phyloP scores from a whole-genome alignment of 2,329 filamentous ascomycete species.

The Oidium heveae region DNA sequence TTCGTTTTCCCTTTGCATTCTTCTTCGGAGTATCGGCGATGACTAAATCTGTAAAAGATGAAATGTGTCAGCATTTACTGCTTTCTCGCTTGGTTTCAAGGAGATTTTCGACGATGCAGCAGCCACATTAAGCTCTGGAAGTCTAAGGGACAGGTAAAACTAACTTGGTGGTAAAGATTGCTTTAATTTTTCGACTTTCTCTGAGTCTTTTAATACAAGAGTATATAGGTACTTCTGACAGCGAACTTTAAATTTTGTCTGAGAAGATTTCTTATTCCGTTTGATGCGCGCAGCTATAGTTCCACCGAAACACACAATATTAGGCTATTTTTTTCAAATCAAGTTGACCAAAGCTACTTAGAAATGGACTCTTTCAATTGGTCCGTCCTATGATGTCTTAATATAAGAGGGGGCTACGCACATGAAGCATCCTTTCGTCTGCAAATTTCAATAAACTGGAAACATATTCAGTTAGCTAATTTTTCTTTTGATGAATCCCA shows the following conservation, averaged over 20 bases:
- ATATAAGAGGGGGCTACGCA: constrained; percentile 38
- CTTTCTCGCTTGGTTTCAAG: too few relatives aligned
- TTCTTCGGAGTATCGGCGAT: constrained; percentile 36
- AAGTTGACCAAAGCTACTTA: too few relatives aligned
- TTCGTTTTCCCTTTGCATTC: constrained; percentile 22
- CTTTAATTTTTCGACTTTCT: constrained; percentile 99
- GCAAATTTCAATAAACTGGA: constrained; percentile 94
- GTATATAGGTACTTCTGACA: constrained; percentile 95
- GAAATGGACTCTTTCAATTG: too few relatives aligned
- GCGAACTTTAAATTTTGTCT: constrained; percentile 99
- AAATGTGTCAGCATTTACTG: neutral
- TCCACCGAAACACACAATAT: too few relatives aligned
- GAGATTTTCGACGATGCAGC: neutral
- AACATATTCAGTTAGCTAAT: constrained; percentile 2
- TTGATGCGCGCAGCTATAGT: constrained; percentile 76
- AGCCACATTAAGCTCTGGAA: too few relatives aligned
- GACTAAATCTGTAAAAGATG: constrained; percentile 21
- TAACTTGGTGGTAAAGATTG: constrained; percentile 92
- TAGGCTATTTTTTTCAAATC: too few relatives aligned
- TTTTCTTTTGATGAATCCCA: too few relatives aligned
- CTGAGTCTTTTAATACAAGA: constrained; percentile 89
- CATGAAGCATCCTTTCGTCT: constrained; percentile 97
- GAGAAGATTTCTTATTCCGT: constrained; percentile 73
- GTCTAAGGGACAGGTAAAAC: too few relatives aligned
- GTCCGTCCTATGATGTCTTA: too few relatives aligned